Evolutionary conservation across 257 asterid species (phyloP).

Genomic region (Plantago elongata): DNA sequence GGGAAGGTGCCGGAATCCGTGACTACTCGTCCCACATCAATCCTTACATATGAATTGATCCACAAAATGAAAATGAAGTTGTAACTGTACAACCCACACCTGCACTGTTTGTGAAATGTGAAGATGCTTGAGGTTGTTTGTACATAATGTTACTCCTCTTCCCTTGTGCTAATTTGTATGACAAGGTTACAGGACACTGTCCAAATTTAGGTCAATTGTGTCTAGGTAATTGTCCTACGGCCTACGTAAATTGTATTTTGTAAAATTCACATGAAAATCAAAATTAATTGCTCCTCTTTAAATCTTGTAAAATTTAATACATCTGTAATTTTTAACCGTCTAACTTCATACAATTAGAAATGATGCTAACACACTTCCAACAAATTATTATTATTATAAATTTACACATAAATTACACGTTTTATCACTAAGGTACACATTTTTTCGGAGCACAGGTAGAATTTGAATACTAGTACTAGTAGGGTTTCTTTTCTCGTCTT

Average conservation of each 20-base stretch:
- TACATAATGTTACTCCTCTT: slow-evolving; percentile 13
- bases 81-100: slow-evolving; percentile 25
- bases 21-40: slow-evolving; percentile 79
- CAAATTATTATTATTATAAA: too few species aligned
- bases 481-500: too few species aligned
- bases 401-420: too few species aligned
- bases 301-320: too few species aligned
- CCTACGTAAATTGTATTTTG: neutral
- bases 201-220: neutral
- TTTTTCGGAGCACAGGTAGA: too few species aligned
- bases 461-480: too few species aligned
- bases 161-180: slow-evolving; percentile 23
- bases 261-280: too few species aligned
- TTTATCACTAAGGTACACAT: too few species aligned
- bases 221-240: neutral
- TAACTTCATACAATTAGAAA: too few species aligned
- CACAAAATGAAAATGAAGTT: neutral
- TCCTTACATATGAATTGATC: slow-evolving; percentile 43
- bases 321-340: too few species aligned
- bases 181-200: neutral
- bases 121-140: slow-evolving; percentile 37
- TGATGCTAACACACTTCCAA: too few species aligned
- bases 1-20: slow-evolving; percentile 94
- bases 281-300: too few species aligned
- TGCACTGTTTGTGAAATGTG: slow-evolving; percentile 1